Evolutionary conservation across 176 grass and related monocot genomes (phyloP).

Genomic region (Cocos nucifera): DNA sequence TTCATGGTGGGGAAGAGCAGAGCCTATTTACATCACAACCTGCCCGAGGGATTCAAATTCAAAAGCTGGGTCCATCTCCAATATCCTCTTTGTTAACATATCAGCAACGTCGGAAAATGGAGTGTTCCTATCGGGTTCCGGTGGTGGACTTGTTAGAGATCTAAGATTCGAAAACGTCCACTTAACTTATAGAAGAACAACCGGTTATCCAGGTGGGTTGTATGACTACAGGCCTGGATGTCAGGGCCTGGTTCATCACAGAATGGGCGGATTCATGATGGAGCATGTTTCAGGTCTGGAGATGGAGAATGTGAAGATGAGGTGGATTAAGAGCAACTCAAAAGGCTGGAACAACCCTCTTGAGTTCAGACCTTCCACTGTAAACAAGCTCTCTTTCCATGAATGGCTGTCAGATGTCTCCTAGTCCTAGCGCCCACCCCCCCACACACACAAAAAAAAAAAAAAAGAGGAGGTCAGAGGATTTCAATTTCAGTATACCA

Average conservation of each 20-base stretch:
- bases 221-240: constrained; percentile 81
- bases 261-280: constrained; percentile 68
- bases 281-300: constrained; percentile 71
- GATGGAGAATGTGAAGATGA: constrained; percentile 77
- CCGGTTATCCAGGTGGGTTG: constrained; percentile 44
- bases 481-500: too few species aligned
- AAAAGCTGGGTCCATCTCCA: constrained; percentile 68
- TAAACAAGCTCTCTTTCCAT: constrained; percentile 52
- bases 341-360: constrained; percentile 52
- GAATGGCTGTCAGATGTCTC: constrained; percentile 57
- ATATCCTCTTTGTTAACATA: constrained; percentile 72
- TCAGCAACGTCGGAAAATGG: constrained; percentile 75
- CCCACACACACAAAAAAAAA: too few species aligned
- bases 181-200: constrained; percentile 67
- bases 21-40: constrained; percentile 87
- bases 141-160: constrained; percentile 39
- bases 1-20: constrained; percentile 90
- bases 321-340: constrained; percentile 37
- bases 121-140: constrained; percentile 65
- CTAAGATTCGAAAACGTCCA: constrained; percentile 63
- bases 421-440: constrained; percentile 2
- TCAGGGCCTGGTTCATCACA: constrained; percentile 48
- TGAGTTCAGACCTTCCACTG: constrained; percentile 43
- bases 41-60: constrained; percentile 50
- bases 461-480: too few species aligned